phyloP scores from a whole-genome alignment of 495 filamentous ascomycete genomes.

The Neurospora sp. region DNA sequence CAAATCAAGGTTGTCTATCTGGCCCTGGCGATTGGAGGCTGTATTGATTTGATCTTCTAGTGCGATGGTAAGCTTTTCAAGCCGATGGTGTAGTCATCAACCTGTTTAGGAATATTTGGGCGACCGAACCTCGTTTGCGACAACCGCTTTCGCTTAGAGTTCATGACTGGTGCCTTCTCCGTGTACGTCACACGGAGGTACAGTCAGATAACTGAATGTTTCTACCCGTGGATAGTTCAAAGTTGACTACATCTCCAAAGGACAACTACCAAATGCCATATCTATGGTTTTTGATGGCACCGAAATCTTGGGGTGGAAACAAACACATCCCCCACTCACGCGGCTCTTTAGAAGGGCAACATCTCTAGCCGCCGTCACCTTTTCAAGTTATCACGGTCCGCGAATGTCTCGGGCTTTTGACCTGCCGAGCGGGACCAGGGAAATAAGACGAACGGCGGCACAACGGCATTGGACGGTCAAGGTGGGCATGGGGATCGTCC shows the following conservation, averaged over 20 bases:
- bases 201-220: neutral
- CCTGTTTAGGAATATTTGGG: neutral
- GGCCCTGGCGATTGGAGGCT: neutral
- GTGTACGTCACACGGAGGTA: neutral
- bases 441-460: neutral
- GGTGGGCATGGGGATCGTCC: neutral
- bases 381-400: neutral
- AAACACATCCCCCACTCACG: neutral
- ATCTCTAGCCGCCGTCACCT: neutral
- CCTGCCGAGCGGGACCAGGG: neutral
- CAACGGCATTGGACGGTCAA: neutral
- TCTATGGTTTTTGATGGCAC: neutral
- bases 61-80: neutral
- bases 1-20: neutral
- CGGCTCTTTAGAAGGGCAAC: neutral
- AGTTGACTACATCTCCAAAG: neutral
- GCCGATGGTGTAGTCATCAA: neutral
- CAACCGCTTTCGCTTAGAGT: neutral
- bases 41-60: neutral
- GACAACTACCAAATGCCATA: neutral
- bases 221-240: neutral
- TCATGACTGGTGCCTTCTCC: neutral
- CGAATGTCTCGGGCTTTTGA: neutral
- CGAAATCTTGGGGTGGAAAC: neutral
- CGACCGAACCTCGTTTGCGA: neutral